Percentiles rank a stretch among this genome's conserved stretches.
These are phyloP conservation scores for Zymoseptoria passerinii DNA, from an alignment of 2,329 filamentous ascomycete genomes.

Conservation along the genomic window DNA sequence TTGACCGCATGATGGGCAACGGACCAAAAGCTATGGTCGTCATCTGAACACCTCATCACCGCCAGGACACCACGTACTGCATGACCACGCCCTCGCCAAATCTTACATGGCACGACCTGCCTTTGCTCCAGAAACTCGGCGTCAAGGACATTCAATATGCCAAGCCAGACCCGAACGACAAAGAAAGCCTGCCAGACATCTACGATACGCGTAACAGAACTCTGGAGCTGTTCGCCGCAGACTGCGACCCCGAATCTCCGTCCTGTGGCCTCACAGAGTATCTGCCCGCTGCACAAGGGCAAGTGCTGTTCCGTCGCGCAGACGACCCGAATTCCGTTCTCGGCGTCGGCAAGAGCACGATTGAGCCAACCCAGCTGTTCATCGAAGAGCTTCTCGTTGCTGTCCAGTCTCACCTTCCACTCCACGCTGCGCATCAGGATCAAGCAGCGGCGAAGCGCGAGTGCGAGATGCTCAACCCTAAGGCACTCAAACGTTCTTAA, in stretches of 20 bases:
- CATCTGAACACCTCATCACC: neutral
- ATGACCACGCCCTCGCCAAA: neutral
- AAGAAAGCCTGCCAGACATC: neutral
- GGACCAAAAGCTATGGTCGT: neutral
- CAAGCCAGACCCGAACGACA: neutral
- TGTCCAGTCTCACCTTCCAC: neutral
- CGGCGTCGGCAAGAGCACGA: neutral
- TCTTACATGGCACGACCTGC: neutral
- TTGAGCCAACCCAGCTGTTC: slow-evolving; percentile 3
- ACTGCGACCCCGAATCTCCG: neutral
- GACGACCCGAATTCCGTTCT: neutral
- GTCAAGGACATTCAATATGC: neutral
- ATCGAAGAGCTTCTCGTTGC: slow-evolving; percentile 1
- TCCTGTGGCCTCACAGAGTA: neutral
- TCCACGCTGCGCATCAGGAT: neutral
- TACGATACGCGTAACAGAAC: neutral
- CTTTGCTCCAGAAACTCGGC: neutral
- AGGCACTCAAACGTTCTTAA: slow-evolving; percentile 6
- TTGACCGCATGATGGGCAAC: neutral
- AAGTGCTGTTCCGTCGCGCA: neutral
- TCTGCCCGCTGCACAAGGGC: neutral
- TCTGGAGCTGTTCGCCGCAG: neutral
- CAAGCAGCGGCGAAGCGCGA: slow-evolving; percentile 1
- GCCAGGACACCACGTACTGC: neutral
- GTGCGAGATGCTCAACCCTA: slow-evolving; percentile 2